A percentile compares a stretch with the other conserved stretches of the same genome.
These are phyloP conservation scores for Acanthamoeba lenticulata DNA, from an alignment of 208 protist species.

Conservation along the genomic window DNA sequence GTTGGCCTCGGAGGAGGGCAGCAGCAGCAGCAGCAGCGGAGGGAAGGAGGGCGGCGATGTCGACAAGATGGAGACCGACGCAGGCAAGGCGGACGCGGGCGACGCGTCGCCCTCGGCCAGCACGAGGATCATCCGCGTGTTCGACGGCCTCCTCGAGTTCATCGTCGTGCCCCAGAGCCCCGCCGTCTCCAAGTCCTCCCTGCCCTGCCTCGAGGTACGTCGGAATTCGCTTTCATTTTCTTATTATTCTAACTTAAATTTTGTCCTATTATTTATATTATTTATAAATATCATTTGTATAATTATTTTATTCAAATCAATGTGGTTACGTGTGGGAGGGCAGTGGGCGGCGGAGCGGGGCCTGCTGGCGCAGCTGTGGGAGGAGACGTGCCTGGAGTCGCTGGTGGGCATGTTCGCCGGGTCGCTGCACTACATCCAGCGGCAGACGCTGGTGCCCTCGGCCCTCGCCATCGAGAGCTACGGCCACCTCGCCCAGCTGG, in stretches of 20 bases:
- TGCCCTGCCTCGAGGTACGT: conserved; percentile 15
- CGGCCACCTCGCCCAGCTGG: conserved; percentile 4
- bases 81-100: background rate
- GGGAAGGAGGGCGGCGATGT: background rate
- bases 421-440: background rate
- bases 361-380: background rate
- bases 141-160: conserved; percentile 20
- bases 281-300: too few species aligned
- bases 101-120: background rate
- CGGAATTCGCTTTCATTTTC: background rate
- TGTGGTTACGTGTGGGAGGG: background rate
- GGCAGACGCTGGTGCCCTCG: background rate
- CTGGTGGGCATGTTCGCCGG: conserved; percentile 10
- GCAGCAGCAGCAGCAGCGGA: background rate
- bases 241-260: background rate
- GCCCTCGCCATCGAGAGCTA: conserved; percentile 11
- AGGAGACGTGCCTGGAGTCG: conserved; percentile 12
- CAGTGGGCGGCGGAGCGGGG: conserved; percentile 4
- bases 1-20: background rate
- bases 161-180: conserved; percentile 14
- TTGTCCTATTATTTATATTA: background rate
- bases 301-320: too few species aligned
- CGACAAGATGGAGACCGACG: background rate
- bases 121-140: background rate
- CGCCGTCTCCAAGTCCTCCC: background rate